Evolutionary conservation across 345 rosid species (phyloP), one percentile per base, ranked within the genome.

Genomic region (Punica granatum): DNA sequence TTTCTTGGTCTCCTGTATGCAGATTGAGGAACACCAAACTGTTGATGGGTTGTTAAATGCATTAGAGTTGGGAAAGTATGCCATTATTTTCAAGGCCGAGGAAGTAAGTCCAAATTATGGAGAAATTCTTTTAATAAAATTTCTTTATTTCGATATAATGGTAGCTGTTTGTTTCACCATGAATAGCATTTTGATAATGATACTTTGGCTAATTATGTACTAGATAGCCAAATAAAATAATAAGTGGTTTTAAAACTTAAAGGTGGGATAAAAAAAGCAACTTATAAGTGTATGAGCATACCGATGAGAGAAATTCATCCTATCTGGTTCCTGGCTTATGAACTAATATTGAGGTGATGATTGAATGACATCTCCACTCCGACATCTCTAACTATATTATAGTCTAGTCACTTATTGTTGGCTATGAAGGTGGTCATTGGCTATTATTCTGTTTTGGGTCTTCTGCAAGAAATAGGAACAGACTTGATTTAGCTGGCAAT

Each of bases 31-130:
- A 70, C 88, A 68, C 41, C 91, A 75, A 64, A 86, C 96, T 60
- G 96, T 94, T 72, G 97, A 91, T 75, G 79, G 90, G 70, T 78
- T 94, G 74, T 76, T 94, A 70, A 71, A 79, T 61, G 82, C 92
- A 28, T 75, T 94, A 66, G 96, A 94, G 67, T 76, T 94, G 79
- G 93, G 78, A 70, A 91, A 81, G 84, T 94, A 86, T 78, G 83
- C 78, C 56, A 75, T 84, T 72, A 66, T 70, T 71, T 91, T 94
- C 73, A 91, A 94, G 91, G 87, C 88, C 41, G 99, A 94, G 83
- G 96, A 91, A 83, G 99, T 94, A 86, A 34, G 96, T 64, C 32
- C 43, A 25, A 6, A 42, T 36, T 25, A 23, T 65, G 64, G 31
- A 30, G 30, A 58, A 14, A 32, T 44, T 42, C 12, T 12, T 66